Base-by-base conservation (phyloP, 345 rosid species). In the Populus ilicifolia region DNA sequence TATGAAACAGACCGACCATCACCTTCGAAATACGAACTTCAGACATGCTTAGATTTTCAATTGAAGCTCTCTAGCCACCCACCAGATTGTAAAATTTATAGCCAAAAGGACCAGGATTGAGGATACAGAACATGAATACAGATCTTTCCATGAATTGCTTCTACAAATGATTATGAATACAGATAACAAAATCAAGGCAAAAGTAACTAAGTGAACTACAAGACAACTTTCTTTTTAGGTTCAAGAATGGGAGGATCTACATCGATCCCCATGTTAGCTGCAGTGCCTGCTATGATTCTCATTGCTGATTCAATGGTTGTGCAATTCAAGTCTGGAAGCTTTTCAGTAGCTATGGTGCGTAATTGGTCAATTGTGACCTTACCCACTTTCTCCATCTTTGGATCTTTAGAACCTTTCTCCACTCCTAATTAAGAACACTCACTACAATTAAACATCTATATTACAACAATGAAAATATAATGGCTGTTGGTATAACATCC, bases 211-310 rank as follows among this genome's bases (percentile, higher is more conserved):
- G 46, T 36, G 68, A 35, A 33, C 79, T 74, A 87, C 74, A 86
- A 21, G 16, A 83, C 70, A 71, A 76, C 88, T 84, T 92, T 89
- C 89, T 83, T 78, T 73, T 87, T 94, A 70, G 90, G 89, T 80
- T 88, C 91, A 75, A 94, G 98, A 89, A 92, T 74, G 5, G 97
- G 97, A 63, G 98, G 98, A 73, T 94, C 97, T 0, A 92, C 72
- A 54, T 92, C 91, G 12, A 92, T 90, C 68, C 97, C 98, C 97
- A 94, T 94, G 72, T 92, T 94, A 69, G 93, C 94, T 20, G 97
- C 97, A n/a, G 98, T 94, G 38, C 98, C 98, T 6, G 98, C 98
- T 72, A 92, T 92, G 72, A 89, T 84, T 83, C 97, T 89, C 95
- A 89, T 92, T 7, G 97, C 98, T 5, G 98, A 90, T 81, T 92